Base-by-base conservation (phyloP, 2,329 filamentous ascomycete genomes). In the Fusarium decemcellulare region DNA sequence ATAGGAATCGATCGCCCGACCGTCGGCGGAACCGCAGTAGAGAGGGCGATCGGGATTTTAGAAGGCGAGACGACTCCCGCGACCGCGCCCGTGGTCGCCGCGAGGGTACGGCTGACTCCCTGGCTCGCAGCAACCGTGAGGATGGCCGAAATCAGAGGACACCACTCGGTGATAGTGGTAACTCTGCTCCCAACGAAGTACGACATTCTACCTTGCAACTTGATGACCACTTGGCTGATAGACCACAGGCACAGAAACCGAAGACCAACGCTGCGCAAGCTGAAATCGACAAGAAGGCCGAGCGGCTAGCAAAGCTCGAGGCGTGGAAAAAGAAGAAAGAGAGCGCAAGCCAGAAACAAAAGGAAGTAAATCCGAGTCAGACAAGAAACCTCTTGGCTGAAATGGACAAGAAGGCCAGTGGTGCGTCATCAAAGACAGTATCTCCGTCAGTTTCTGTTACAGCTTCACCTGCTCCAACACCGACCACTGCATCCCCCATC, bases 241-340 rank as follows among this genome's bases (percentile, higher is more conserved):
- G 34, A 36, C 69, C 54, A 55, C 82, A 92, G 88, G 76, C 81
- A 67, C 83, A 85, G 56, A 91, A 90, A 76, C 64, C 70, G 40
- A 76, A 77, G 40, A 34, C 85, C 59, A 77, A 85, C 56, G 81
- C 83, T 46, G 80, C 81, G 16, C 90, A 90, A 74, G 85, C 88
- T 32, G 92, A 94, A 74, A 88, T 89, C 65, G 90, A 94, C 52
- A 94, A 81, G 59, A 93, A 95, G 78, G 92, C 91, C 52, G 93
- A 95, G 79, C 86, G 93, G 67, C 85, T 94, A 44, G 93, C 93
- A 30, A 95, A 93, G 77, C 82, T 97, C 30, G 93, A 95, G 78
- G 93, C 93, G 61, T 97, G 94, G 95, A 97, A 97, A 82, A 92
- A 94, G 80, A 95, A 95, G 81, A 91, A 94, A 77, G 92, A 93